Percentiles rank a stretch among this genome's conserved stretches.
These are phyloP conservation scores for Laburnicola sp. DNA, from an alignment of 2,329 filamentous ascomycete genomes.

Conservation along the genomic window DNA sequence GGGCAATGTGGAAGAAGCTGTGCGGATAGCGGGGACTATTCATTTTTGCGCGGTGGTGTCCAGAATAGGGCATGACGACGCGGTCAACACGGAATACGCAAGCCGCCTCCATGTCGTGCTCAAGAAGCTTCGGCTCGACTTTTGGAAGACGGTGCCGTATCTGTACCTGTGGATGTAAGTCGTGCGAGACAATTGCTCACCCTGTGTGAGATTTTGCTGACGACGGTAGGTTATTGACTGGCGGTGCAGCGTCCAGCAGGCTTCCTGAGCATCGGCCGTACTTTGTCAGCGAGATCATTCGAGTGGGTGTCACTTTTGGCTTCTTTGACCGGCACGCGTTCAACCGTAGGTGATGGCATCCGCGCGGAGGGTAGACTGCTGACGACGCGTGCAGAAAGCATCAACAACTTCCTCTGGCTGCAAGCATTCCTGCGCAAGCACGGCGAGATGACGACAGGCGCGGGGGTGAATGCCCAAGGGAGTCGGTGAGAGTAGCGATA, in stretches of 20 bases:
- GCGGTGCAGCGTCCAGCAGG: conserved; percentile 12
- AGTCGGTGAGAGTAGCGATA: no score
- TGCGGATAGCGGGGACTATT: conserved; percentile 17
- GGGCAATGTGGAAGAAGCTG: conserved; percentile 10
- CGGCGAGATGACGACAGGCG: no score
- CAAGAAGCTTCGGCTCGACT: conserved; percentile 8
- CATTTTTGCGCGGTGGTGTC: conserved; percentile 20
- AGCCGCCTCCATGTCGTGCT: conserved; percentile 10
- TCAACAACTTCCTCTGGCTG: conserved; percentile 5
- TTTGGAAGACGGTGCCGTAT: conserved; percentile 20
- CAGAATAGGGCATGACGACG: conserved; percentile 18
- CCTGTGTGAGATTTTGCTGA: neutral
- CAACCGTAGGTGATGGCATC: neutral
- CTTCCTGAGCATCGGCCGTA: conserved; percentile 10
- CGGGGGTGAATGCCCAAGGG: no score
- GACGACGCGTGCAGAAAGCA: neutral
- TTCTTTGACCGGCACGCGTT: conserved; percentile 14
- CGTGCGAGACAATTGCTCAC: neutral
- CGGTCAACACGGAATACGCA: conserved; percentile 14
- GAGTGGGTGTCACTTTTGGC: conserved; percentile 13
- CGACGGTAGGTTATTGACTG: conserved; percentile 1
- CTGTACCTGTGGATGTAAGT: conserved; percentile 19
- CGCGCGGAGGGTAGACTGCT: neutral
- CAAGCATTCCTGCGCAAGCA: no score
- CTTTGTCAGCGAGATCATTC: conserved; percentile 17